Evolutionary conservation across 179 eudicot species (phyloP).

Genomic region (Beta macrorhiza): DNA sequence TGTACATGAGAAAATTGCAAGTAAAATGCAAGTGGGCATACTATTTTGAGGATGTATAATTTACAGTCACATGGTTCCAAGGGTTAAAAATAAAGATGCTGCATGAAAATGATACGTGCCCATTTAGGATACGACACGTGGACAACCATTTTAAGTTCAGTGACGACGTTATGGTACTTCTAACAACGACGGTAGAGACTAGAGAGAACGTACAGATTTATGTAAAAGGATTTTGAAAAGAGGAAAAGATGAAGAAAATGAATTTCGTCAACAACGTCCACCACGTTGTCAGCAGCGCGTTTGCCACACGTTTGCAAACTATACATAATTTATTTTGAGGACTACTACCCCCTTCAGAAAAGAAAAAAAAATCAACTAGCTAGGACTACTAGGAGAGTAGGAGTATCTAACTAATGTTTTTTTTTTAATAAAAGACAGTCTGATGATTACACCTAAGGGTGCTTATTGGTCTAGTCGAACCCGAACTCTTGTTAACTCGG

Average conservation of each 20-base stretch:
- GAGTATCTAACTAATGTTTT: no score
- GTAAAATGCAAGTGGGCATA: slow-evolving; percentile 26
- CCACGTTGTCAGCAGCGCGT: neutral
- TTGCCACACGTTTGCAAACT: neutral
- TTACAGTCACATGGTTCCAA: slow-evolving; percentile 28
- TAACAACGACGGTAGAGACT: slow-evolving; percentile 13
- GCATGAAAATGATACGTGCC: slow-evolving; percentile 32
- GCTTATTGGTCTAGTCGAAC: no score
- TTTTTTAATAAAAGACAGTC: no score
- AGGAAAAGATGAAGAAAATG: neutral
- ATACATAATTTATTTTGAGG: no score
- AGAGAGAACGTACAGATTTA: slow-evolving; percentile 3
- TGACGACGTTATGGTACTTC: slow-evolving; percentile 28
- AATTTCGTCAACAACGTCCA: neutral
- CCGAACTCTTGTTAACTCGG: no score
- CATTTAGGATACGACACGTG: slow-evolving; percentile 21
- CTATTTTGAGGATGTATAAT: slow-evolving; percentile 23
- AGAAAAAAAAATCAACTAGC: no score
- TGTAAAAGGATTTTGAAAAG: neutral
- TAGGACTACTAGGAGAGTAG: no score
- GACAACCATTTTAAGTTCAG: slow-evolving; percentile 27
- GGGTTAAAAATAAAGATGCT: slow-evolving; percentile 17
- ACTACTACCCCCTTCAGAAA: no score
- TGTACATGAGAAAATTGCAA: slow-evolving; percentile 15
- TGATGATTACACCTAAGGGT: no score